Percentiles rank a stretch among this genome's conserved stretches.
These are phyloP conservation scores for Populus tomentosa DNA, from an alignment of 441 rosid species.

Conservation along the genomic window DNA sequence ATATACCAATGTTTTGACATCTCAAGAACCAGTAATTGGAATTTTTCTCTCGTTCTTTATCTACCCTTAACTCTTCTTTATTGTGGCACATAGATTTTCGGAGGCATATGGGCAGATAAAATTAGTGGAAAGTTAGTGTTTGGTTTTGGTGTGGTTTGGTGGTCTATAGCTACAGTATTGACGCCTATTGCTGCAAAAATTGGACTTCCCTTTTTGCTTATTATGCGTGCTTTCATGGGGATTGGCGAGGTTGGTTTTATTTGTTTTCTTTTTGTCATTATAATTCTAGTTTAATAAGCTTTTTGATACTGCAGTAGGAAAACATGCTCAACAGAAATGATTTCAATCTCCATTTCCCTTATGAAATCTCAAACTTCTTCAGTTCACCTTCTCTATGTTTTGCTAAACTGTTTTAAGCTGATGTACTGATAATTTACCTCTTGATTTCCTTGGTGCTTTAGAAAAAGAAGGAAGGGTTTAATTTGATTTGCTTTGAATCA, in stretches of 20 bases:
- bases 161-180: conserved; percentile 85
- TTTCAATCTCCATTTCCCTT: too few relatives aligned
- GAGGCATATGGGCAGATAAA: conserved; percentile 99
- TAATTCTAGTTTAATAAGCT: background rate
- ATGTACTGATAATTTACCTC: too few relatives aligned
- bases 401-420: too few relatives aligned
- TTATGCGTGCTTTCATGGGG: conserved; percentile 97
- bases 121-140: conserved; percentile 86
- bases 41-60: background rate
- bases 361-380: too few relatives aligned
- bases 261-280: conserved; percentile 13
- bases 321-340: too few relatives aligned
- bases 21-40: background rate
- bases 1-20: background rate
- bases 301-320: too few relatives aligned
- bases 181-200: conserved; percentile 92
- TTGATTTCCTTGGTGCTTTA: too few relatives aligned
- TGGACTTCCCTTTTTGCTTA: conserved; percentile 89
- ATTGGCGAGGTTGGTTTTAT: conserved; percentile 78
- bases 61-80: conserved; percentile 17
- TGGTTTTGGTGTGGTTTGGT: conserved; percentile 97
- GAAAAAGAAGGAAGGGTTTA: background rate
- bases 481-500: conserved; percentile 1
- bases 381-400: too few relatives aligned
- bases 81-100: conserved; percentile 57